These are phyloP conservation scores for Leucocoprinus leucothites DNA, from an alignment of 768 basidiomycete species.

Conservation along the genomic window DNA sequence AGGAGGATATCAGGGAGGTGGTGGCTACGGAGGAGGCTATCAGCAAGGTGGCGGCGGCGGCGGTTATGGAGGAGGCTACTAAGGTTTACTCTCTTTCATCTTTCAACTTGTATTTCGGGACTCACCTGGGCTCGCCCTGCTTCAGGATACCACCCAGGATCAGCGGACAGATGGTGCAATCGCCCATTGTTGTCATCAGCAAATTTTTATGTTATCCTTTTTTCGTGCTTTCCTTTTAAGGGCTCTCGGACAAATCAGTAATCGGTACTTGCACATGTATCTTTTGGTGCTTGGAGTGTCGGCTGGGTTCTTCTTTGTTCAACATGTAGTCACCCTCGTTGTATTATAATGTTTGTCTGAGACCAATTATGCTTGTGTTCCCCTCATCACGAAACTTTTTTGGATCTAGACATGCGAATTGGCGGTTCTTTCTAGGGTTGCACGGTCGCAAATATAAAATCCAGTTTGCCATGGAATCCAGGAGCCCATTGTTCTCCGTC, in stretches of 20 bases:
- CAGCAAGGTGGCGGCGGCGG: conserved; percentile 26
- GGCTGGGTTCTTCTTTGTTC: conserved; percentile 16
- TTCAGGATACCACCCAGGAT: conserved; percentile 18
- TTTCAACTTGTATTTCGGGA: neutral
- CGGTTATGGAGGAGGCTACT: conserved; percentile 11
- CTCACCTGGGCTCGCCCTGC: no score
- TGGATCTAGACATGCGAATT: no score
- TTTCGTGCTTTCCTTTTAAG: neutral
- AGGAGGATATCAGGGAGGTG: conserved; percentile 18
- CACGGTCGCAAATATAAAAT: no score
- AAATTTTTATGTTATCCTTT: neutral
- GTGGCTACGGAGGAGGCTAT: conserved; percentile 25
- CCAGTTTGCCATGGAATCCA: neutral
- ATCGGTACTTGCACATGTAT: conserved; percentile 10
- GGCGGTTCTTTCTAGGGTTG: no score
- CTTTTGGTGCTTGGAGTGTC: conserved; percentile 12
- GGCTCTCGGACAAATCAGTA: conserved; percentile 13
- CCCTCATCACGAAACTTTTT: neutral
- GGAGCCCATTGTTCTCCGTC: conserved; percentile 9
- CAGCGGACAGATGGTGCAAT: no score
- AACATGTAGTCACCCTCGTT: conserved; percentile 10
- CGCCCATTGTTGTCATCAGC: neutral
- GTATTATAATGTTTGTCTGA: conserved; percentile 15
- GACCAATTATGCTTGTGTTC: conserved; percentile 9
- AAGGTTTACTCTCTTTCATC: conserved; percentile 3